Base-by-base conservation (phyloP, 2,329 filamentous ascomycete species). In the Cladophialophora chaetospira region DNA sequence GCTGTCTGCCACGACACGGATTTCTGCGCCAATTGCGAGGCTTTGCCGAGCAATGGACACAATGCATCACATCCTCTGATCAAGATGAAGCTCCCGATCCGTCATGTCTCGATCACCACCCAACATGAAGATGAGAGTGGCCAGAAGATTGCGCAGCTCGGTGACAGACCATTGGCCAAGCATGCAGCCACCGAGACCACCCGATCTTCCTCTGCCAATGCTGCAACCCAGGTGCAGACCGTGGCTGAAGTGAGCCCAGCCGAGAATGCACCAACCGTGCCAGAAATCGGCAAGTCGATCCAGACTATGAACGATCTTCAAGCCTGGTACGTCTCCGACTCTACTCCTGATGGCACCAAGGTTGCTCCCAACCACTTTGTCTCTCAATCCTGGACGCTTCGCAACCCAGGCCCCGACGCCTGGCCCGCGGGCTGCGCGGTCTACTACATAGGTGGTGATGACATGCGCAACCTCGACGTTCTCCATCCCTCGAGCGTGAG, bases 41-140 rank as follows among this genome's bases (percentile, higher is more conserved):
- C 93, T 46, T 86, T 86, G 67, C 94, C 94, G 5, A 79, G 80
- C 63, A 93, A 95, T 73, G 79, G 77, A 19, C 94, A 99, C 79
- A 97, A 97, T 79, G 87, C 86, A 73, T 96, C 92, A n/a, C 94
- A 99, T 68, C 94, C 94, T 25, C 79, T 99, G 66, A 91, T 99
- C 79, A 97, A 96, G 78, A 91, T 99, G 79, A 96, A 91, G 82
- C 95, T 89, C 2, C 89, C 93, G 8, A 88, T 99, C 46, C 88
- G 90, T 65, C 88, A 89, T 65, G 89, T 96, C 31, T 92, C 84
- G 61, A 89, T 99, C 50, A 92, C 86, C 47, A 97, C 93, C 6
- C 81, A 88, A 62, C 88, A 88, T 51, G 90, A 96, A 73, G 85
- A 91, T 66, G 82, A 82, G 57, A 78, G 85, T 65, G 88, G 88